Evolutionary conservation across 176 grass and related monocot genomes (phyloP).

Genomic region (Eleusine coracana): DNA sequence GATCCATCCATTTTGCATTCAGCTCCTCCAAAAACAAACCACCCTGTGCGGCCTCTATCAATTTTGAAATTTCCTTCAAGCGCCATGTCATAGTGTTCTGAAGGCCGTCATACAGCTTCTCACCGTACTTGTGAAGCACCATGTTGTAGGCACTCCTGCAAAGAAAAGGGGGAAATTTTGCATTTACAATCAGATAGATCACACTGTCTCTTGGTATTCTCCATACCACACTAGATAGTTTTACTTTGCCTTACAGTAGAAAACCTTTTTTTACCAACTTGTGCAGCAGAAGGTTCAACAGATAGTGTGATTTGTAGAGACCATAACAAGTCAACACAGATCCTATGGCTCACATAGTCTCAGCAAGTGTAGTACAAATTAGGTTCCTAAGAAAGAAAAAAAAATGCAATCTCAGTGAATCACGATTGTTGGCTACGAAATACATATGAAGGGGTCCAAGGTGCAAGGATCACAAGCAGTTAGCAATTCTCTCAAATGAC

Average conservation of each 20-base stretch:
- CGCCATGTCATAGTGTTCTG: conserved; percentile 77
- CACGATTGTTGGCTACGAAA: background rate
- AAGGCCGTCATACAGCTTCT: conserved; percentile 80
- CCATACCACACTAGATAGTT: background rate
- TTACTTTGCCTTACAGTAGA: background rate
- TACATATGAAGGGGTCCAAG: background rate
- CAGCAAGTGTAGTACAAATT: background rate
- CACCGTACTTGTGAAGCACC: conserved; percentile 95
- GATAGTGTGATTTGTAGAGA: background rate
- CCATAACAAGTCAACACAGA: conserved; percentile 16
- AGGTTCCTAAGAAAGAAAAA: background rate
- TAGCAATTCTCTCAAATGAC: background rate
- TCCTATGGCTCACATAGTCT: background rate
- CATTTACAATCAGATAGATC: conserved; percentile 25
- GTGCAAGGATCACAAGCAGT: background rate
- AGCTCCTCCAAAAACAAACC: conserved; percentile 88
- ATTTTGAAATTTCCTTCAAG: conserved; percentile 78
- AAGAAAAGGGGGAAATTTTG: background rate
- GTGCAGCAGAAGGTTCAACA: conserved; percentile 14
- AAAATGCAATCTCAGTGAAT: conserved; percentile 2
- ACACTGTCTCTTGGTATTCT: background rate
- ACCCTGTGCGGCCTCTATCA: conserved; percentile 76
- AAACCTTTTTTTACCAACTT: background rate
- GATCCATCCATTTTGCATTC: conserved; percentile 82
- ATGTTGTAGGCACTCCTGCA: conserved; percentile 97